Percentiles rank a stretch among this genome's conserved stretches.
Evolutionary conservation across 306 rosid genomes (phyloP).

Genomic region (Cucurbita pepo): DNA sequence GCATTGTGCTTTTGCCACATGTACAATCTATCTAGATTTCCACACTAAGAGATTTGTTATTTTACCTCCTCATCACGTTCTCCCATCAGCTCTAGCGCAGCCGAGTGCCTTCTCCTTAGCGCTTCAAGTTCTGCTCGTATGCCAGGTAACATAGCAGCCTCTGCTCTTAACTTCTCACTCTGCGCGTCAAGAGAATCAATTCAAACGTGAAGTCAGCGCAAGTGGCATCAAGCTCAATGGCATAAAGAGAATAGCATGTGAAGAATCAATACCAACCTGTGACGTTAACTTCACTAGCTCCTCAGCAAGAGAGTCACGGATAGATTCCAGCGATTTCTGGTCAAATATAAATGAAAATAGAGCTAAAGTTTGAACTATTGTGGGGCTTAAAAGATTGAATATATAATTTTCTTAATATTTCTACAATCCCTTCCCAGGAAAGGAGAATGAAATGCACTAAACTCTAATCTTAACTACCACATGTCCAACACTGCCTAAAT

Average conservation of each 20-base stretch:
- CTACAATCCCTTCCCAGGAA: background rate
- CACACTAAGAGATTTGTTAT: background rate
- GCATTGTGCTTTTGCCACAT: background rate
- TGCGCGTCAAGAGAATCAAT: slow-evolving; percentile 20
- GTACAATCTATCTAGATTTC: background rate
- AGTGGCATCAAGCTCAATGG: background rate
- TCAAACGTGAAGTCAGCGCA: background rate
- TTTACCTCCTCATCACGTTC: slow-evolving; percentile 98
- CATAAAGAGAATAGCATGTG: background rate
- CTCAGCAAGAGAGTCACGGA: slow-evolving; percentile 95
- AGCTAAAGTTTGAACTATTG: background rate
- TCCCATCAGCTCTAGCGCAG: slow-evolving; percentile 98
- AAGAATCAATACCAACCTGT: slow-evolving; percentile 34
- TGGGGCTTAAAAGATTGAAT: too few relatives aligned
- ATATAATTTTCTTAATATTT: too few relatives aligned
- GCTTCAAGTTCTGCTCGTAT: slow-evolving; percentile 86
- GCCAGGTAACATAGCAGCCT: slow-evolving; percentile 71
- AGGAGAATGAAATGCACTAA: background rate
- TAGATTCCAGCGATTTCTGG: slow-evolving; percentile 86
- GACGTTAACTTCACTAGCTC: slow-evolving; percentile 92
- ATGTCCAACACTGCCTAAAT: background rate
- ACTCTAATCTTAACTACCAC: background rate
- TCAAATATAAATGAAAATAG: slow-evolving; percentile 2
- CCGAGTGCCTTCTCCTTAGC: slow-evolving; percentile 86
- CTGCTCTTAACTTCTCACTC: slow-evolving; percentile 86